These are phyloP conservation scores for Pleurotus ostreatus DNA, from an alignment of 768 basidiomycete species.

Conservation along the genomic window DNA sequence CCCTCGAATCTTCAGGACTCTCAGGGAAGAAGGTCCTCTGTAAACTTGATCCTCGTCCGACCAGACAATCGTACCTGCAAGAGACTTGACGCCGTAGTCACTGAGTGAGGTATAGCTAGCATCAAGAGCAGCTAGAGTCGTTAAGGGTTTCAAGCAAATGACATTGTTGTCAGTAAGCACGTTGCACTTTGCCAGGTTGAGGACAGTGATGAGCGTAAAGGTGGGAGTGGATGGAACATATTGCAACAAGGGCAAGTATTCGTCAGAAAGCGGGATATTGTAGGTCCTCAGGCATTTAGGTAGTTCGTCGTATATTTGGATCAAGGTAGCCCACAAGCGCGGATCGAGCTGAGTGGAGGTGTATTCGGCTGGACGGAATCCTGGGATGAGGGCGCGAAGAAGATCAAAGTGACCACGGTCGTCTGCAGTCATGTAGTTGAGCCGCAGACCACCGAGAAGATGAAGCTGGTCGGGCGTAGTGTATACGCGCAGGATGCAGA, in stretches of 20 bases:
- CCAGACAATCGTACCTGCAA: constrained; percentile 45
- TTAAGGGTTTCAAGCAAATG: constrained; percentile 43
- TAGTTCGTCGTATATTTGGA: constrained; percentile 55
- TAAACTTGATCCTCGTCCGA: constrained; percentile 21
- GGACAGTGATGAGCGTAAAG: constrained; percentile 63
- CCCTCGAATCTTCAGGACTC: constrained; percentile 52
- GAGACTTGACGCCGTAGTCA: constrained; percentile 44
- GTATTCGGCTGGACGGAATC: constrained; percentile 11
- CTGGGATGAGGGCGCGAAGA: constrained; percentile 38
- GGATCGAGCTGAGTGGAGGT: constrained; percentile 40
- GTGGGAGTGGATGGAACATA: constrained; percentile 44
- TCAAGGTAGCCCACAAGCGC: constrained; percentile 55
- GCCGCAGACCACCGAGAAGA: constrained; percentile 27
- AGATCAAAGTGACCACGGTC: constrained; percentile 23
- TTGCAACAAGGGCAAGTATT: constrained; percentile 54
- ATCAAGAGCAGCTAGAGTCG: constrained; percentile 61
- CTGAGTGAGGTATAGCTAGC: constrained; percentile 50
- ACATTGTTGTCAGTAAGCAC: constrained; percentile 60
- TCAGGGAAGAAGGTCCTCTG: constrained; percentile 53
- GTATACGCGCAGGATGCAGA: constrained; percentile 45
- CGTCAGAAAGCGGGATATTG: constrained; percentile 49
- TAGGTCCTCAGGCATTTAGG: constrained; percentile 39
- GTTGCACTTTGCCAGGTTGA: constrained; percentile 52
- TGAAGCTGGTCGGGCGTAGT: constrained; percentile 40
- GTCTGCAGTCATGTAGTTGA: constrained; percentile 29